Percentiles rank a stretch among this genome's conserved stretches.
These are phyloP conservation scores for Fagopyrum tataricum DNA, from an alignment of 148 eudicot genomes.

Conservation along the genomic window DNA sequence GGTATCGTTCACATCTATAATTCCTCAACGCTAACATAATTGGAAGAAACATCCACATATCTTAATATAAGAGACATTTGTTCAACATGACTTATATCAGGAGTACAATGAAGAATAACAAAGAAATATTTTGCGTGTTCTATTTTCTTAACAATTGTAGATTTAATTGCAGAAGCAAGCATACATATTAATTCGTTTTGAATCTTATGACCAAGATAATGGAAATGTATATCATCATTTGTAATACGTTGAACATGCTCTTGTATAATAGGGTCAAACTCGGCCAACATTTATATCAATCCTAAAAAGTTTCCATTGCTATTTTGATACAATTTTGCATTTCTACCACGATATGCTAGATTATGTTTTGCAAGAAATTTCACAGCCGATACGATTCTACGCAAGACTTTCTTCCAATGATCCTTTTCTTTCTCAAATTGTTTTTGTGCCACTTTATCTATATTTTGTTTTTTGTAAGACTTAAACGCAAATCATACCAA, in stretches of 20 bases:
- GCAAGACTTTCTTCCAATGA: slow-evolving; percentile 13
- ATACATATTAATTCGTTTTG: background rate
- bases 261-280: background rate
- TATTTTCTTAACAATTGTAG: background rate
- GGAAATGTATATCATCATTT: background rate
- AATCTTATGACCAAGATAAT: background rate
- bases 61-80: too few species aligned
- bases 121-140: background rate
- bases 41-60: background rate
- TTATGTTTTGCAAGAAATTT: slow-evolving; percentile 14
- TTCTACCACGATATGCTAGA: slow-evolving; percentile 7
- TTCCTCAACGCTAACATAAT: slow-evolving; percentile 17
- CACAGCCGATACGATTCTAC: background rate
- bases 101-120: background rate
- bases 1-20: background rate
- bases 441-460: slow-evolving; percentile 10
- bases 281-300: slow-evolving; percentile 18
- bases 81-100: too few species aligned
- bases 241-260: background rate
- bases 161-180: background rate
- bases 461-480: slow-evolving; percentile 4
- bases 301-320: slow-evolving; percentile 17
- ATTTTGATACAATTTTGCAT: slow-evolving; percentile 11
- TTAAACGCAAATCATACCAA: slow-evolving; percentile 11
- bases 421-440: slow-evolving; percentile 3